These are phyloP conservation scores for Anisodus tanguticus DNA, from an alignment of 257 asterid species.

Conservation along the genomic window DNA sequence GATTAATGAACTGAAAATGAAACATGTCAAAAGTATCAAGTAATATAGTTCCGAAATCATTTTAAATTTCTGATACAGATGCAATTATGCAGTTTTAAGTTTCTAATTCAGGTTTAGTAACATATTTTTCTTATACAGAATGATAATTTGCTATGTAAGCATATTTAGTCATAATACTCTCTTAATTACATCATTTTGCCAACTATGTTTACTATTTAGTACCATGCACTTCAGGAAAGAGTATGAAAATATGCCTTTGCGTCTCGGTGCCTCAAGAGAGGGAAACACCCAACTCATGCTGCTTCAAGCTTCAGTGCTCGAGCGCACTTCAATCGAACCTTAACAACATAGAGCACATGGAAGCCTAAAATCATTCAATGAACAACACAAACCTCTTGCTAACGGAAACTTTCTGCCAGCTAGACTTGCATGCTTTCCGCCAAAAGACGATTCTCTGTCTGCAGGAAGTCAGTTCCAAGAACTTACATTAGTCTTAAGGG, in stretches of 20 bases:
- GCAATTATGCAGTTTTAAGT: slow-evolving; percentile 9
- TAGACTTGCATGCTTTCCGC: slow-evolving; percentile 47
- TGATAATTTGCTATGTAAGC: background rate
- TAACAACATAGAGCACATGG: slow-evolving; percentile 16
- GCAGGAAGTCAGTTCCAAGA: slow-evolving; percentile 29
- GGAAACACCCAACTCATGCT: background rate
- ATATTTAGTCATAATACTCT: background rate
- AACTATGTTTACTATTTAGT: background rate
- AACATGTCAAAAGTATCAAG: background rate
- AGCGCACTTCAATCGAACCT: slow-evolving; percentile 13
- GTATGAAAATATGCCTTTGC: slow-evolving; percentile 5
- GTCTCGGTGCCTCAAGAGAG: background rate
- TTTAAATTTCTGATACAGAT: background rate
- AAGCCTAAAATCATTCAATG: slow-evolving; percentile 9
- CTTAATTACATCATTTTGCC: background rate
- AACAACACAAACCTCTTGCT: slow-evolving; percentile 42
- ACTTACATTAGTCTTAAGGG: slow-evolving; percentile 4
- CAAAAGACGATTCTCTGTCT: slow-evolving; percentile 59
- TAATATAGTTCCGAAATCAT: slow-evolving; percentile 6
- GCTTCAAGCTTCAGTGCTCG: slow-evolving; percentile 8
- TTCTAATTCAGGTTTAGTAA: slow-evolving; percentile 18
- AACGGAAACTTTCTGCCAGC: slow-evolving; percentile 40
- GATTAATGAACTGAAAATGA: background rate
- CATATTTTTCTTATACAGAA: background rate
- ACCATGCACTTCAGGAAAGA: background rate